Base-by-base conservation (phyloP, 2,329 filamentous ascomycete genomes). In the Colletotrichum lupini region DNA sequence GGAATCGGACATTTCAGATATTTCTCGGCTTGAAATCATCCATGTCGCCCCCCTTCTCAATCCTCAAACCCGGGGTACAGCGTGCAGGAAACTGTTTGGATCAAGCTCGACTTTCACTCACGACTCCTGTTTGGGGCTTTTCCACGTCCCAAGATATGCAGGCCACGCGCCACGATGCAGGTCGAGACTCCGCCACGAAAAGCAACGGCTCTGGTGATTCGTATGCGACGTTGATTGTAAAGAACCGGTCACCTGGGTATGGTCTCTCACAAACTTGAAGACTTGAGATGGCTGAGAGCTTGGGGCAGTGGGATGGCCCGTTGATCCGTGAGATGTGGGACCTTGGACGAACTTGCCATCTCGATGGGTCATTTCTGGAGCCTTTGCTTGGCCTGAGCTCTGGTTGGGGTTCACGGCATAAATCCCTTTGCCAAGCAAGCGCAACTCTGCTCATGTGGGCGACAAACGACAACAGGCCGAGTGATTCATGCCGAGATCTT, bases 31-130 rank as follows among this genome's bases (percentile, higher is more conserved):
- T 11, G 26, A 30, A 59, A 12, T 14, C n/a, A 26, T 58, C 42
- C 32, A 5, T 56, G 26, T 42, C 32, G n/a, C 28, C 42, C 53
- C 30, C 53, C 53, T 9, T 56, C 66, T 46, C 65, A 59, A 7
- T 19, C 8, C 28, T 30, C 69, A 73, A 73, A 73, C 59, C 66
- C 55, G 70, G 70, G 66, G 66, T 73, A 55, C 70, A 73, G 66
- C 26, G 30, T 30, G 59, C 66, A 68, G 30, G 6, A 46, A 2
- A 46, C 30, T 37, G 37, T 19, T 56, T 64, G 26, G 66, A 64
- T 52, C 32, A 64, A 69, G 7, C 26, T 11, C 56, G 6, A 53
- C 26, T 22, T n/a, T 28, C 6, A 24, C 35, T 19, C 26, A 19
- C 6, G 16, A 49, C 55, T 42, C 67, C 55, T 56, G 70, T 61